Base-by-base conservation (phyloP, 73 alveolate genomes). In the Paramecium bursaria region DNA sequence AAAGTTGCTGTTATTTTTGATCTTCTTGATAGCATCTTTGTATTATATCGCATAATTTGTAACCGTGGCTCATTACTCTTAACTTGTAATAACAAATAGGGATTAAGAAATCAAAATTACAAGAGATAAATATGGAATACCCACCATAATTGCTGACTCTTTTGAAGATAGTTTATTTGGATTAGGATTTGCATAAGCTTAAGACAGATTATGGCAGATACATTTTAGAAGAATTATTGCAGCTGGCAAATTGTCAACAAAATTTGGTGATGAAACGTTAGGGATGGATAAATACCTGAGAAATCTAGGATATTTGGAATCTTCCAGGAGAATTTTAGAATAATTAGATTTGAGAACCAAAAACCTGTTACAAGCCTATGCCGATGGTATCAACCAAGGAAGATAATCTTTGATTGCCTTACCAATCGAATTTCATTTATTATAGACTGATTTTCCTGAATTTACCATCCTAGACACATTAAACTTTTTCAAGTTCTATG, bases 301-400 rank as follows among this genome's bases (percentile, higher is more conserved):
- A 88, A 87, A 86, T 6, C 55, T 96, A 19, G 96, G 94, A 4
- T 82, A 95, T 21, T 51, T 75, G 13, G 55, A 90, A 33, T 85
- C 90, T 23, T 94, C 98, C 73, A 85, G 82, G 77, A 87, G 88
- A 46, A 91, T 90, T 46, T 67, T 57, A 14, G 86, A 74, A 33
- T 85, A 86, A 49, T 54, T 91, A 15, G 90, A 79, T 73, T 22
- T 42, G 35, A 92, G 93, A 75, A 50, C 86, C 1, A 44, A 51
- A 53, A 86, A 91, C 3, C 30, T 86, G 10, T 31, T 88, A 10
- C 87, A 90, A 31, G 67, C 90, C 0, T 93, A 76, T 90, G 85
- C 94, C 42, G 95, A 90, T 86, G 99, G 99, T 11, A 89, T 97
- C 6, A 97, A 97, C 79, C 93, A 94, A 75, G 91, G 91, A 75